Evolutionary conservation across 345 rosid genomes (phyloP).

Genomic region (Dipteronia sinensis): DNA sequence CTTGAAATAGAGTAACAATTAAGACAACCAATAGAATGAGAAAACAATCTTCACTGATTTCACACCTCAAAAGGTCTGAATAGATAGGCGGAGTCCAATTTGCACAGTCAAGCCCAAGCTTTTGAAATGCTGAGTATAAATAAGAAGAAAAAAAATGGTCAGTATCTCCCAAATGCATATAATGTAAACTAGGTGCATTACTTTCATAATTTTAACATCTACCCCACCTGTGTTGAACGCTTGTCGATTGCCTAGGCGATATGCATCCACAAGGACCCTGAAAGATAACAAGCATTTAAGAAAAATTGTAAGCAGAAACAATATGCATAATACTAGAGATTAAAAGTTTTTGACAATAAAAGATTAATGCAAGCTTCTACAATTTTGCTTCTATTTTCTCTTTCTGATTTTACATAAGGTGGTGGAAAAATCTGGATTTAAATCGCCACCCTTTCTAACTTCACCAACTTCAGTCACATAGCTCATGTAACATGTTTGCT

Average conservation of each 20-base stretch:
- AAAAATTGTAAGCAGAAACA: neutral
- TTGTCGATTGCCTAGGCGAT: conserved; percentile 75
- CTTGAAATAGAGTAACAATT: neutral
- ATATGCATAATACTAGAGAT: neutral
- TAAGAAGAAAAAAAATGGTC: conserved; percentile 3
- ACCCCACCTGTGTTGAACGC: conserved; percentile 79
- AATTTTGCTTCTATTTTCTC: no score
- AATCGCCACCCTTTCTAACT: neutral
- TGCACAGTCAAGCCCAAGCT: conserved; percentile 97
- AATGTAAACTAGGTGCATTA: conserved; percentile 13
- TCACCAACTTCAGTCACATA: neutral
- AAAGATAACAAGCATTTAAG: conserved; percentile 5
- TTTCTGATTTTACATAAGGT: no score
- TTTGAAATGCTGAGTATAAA: conserved; percentile 63
- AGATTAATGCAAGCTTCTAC: no score
- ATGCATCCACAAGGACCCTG: conserved; percentile 88
- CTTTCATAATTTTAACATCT: conserved; percentile 11
- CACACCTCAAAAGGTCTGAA: conserved; percentile 71
- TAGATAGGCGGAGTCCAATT: conserved; percentile 91
- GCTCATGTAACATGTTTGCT: neutral
- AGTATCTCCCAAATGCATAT: conserved; percentile 17
- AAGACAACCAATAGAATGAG: neutral
- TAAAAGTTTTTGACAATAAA: no score
- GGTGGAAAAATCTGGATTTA: no score
- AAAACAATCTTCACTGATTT: neutral